Evolutionary conservation across 805 yeast species (phyloP), one percentile per base, ranked within the genome.

Genomic region (Wickerhamiella brachini): DNA sequence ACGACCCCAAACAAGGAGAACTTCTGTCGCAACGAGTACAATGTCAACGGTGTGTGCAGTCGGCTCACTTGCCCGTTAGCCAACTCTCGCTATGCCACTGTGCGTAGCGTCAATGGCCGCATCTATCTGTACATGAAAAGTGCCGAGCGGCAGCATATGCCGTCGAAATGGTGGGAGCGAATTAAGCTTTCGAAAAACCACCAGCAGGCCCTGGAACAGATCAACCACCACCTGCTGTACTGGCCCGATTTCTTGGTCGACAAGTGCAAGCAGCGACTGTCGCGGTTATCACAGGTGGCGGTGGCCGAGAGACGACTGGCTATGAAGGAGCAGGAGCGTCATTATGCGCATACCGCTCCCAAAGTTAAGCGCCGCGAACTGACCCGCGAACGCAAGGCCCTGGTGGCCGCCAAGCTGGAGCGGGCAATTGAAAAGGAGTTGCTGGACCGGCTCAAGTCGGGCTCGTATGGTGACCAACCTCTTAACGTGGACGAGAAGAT

Each of bases 391-490:
- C 78, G 98, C 68, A 93, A 93, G 71, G 98, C 98, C 0, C 73
- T 93, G 55, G 86, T 86, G 22, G 97, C 98, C 41, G 98, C 98
- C 23, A 85, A 85, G 73, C 86, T 93, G 59, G 98, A 93, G 66
- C 87, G 86, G 70, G 88, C 95, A 13, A 93, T 93, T 59, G 98
- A 93, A 69, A 87, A 87, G 70, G 98, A 93, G 68, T 76, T 93
- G 57, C 74, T 93, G 63, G 96, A 89, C 50, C 81, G 98, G 68
- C 77, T 93, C 63, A 93, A 93, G 79, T 81, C 90, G 63, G 98
- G 98, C 54, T 97, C 97, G 2, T 93, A 93, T 65, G 98, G 98
- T 57, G 97, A 93, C 64, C 86, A 90, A 68, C 98, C 98, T 51
- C 74, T 93, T 64, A 93, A 93, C 63, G 97, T 93, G 38, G 97